Conservation (phyloP, 495 filamentous ascomycete genomes). For the Xylaria longipes region DNA sequence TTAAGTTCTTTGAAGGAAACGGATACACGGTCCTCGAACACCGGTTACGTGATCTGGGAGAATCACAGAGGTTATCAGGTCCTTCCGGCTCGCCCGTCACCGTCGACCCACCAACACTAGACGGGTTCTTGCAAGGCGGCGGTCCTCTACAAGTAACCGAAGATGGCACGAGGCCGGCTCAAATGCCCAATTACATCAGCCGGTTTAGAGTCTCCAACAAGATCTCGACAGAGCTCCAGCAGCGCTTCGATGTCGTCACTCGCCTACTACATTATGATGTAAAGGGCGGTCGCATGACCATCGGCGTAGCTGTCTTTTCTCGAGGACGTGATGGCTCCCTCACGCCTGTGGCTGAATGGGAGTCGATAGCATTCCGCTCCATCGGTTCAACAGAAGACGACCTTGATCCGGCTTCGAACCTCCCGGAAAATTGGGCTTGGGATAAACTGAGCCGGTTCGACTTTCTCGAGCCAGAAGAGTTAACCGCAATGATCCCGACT, state of each 20-base stretch:
- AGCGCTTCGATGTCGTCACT: conserved; percentile 21
- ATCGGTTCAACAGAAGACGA: conserved; percentile 13
- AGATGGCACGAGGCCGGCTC: conserved; percentile 14
- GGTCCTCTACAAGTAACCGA: conserved; percentile 16
- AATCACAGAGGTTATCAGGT: background rate
- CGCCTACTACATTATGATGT: conserved; percentile 11
- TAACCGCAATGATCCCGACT: background rate
- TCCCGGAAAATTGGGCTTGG: conserved; percentile 22
- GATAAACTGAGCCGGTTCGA: conserved; percentile 13
- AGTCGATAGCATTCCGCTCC: conserved; percentile 16
- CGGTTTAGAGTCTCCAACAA: conserved; percentile 21
- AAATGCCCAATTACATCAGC: conserved; percentile 25
- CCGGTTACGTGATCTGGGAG: conserved; percentile 17
- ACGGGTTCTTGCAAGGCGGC: conserved; percentile 15
- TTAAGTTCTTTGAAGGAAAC: conserved; percentile 7
- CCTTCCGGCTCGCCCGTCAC: conserved; percentile 17
- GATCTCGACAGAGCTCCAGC: conserved; percentile 7
- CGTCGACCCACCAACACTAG: conserved; percentile 23
- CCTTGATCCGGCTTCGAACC: conserved; percentile 15
- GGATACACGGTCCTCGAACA: conserved; percentile 18
- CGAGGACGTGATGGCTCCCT: background rate
- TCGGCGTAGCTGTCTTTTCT: conserved; percentile 18
- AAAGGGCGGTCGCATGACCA: conserved; percentile 14
- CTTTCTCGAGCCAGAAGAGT: background rate
- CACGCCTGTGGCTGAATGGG: conserved; percentile 22